A percentile compares a stretch with the other conserved stretches of the same genome.
Evolutionary conservation across 306 rosid species (phyloP).

Genomic region (Vigna nakashimae): DNA sequence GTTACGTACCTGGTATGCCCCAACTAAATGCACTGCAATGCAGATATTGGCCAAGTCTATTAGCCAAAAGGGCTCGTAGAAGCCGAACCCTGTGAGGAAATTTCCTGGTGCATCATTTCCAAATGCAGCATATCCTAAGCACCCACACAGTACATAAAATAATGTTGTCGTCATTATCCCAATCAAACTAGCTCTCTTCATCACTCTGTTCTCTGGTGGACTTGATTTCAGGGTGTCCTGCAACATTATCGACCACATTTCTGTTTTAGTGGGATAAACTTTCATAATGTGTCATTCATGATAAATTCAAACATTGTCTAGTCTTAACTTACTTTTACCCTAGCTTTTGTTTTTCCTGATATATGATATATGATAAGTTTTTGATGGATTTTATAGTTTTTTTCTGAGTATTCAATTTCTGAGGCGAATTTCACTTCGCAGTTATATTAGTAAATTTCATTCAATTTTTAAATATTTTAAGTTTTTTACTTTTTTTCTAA

Average conservation of each 20-base stretch:
- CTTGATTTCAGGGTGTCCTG: conserved; percentile 74
- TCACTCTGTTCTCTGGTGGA: conserved; percentile 70
- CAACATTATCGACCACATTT: conserved; percentile 14
- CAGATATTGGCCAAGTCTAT: conserved; percentile 72
- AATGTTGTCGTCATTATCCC: conserved; percentile 67
- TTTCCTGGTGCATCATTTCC: conserved; percentile 79
- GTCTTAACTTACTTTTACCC: not conserved
- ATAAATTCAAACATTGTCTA: not conserved
- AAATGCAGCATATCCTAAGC: conserved; percentile 79
- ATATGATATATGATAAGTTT: too few species aligned
- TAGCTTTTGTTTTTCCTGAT: too few species aligned
- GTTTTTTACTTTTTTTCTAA: too few species aligned
- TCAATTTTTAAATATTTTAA: too few species aligned
- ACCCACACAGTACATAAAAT: conserved; percentile 74
- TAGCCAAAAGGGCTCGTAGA: conserved; percentile 85
- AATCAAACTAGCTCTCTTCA: conserved; percentile 68
- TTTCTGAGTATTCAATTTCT: not conserved
- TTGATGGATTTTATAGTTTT: too few species aligned
- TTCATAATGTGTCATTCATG: not conserved
- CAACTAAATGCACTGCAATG: conserved; percentile 68
- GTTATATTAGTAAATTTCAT: too few species aligned
- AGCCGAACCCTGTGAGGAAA: conserved; percentile 83
- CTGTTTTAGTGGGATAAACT: not conserved
- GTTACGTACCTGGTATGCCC: conserved; percentile 70
- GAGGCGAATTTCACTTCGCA: too few species aligned